Evolutionary conservation across 129 eudicot genomes (phyloP), one percentile per base, ranked within the genome.

Genomic region (Glebionis coronaria): DNA sequence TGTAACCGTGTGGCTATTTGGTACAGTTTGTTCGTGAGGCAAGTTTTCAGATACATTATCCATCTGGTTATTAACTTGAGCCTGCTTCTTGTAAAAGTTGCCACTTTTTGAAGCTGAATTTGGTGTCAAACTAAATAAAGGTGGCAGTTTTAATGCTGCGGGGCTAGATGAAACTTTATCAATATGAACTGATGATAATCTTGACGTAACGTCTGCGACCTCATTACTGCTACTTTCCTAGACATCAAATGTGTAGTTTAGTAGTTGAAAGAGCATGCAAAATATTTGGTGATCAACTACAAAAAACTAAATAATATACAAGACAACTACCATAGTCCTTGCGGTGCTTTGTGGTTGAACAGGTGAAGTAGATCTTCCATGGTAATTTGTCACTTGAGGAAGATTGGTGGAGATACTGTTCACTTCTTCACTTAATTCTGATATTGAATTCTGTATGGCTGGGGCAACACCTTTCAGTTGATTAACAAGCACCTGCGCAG

Each of bases 391-490:
- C 73, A 67, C 44, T 65, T 78, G 82, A 63, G 96, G 97, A 69
- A 82, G 86, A 67, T 80, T 81, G 51, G 95, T 65, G 50, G 95
- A 84, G 56, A 89, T 73, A 73, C 78, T 74, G 81, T 81, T 82
- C 40, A 93, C 97, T 73, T 93, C 95, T 47, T 93, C 95, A 4
- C 88, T 84, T 44, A 89, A 90, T 53, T 86, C 95, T 23, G 90
- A 73, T 64, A 93, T 86, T 63, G 99, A 93, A 52, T 84, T 86
- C 69, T 93, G 97, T 71, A 89, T 82, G 56, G 84, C 63, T 61
- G 97, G 99, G 60, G 97, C 88, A 42, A 93, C 97, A 65, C 91
- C 99, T 76, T 93, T 89, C 66, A 93, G 81, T 76, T 93, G 99
- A 74, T 88, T 87, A 65, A 93, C 87, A 42, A 93, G 87, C 73